These are phyloP conservation scores for Nakazawaea ernobii DNA, from an alignment of 805 yeast species.

Conservation along the genomic window DNA sequence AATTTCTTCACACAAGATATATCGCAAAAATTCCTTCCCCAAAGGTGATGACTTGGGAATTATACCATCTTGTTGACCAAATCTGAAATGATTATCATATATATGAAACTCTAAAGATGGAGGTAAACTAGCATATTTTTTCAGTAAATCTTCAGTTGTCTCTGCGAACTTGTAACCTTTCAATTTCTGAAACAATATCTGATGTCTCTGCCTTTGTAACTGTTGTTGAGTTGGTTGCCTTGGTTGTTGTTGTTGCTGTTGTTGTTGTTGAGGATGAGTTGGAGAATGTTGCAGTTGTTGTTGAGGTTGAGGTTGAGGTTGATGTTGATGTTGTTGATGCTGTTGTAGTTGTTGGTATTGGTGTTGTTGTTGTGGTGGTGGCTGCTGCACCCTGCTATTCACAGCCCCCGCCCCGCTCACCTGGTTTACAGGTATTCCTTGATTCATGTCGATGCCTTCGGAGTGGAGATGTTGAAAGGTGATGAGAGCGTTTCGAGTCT, in stretches of 20 bases:
- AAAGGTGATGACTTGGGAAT: constrained; percentile 77
- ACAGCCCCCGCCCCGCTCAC: constrained; percentile 1
- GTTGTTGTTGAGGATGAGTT: constrained; percentile 21
- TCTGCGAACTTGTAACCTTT: constrained; percentile 57
- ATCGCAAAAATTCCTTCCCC: constrained; percentile 72
- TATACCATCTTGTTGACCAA: constrained; percentile 84
- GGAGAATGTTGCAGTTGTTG: constrained; percentile 20
- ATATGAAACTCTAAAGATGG: constrained; percentile 87
- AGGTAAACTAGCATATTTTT: constrained; percentile 69
- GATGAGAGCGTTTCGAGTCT: not conserved
- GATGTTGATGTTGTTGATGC: constrained; percentile 12
- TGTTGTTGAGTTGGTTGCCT: constrained; percentile 36
- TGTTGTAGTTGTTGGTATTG: constrained; percentile 12
- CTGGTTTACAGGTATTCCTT: constrained; percentile 11
- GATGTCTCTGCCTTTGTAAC: constrained; percentile 29
- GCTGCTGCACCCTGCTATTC: not conserved
- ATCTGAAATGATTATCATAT: constrained; percentile 85
- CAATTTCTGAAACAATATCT: constrained; percentile 30
- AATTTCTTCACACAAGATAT: constrained; percentile 74
- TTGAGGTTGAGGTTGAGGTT: constrained; percentile 16
- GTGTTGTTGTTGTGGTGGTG: constrained; percentile 16
- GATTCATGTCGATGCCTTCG: constrained; percentile 3
- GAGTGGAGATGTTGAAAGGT: not conserved
- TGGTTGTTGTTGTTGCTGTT: constrained; percentile 26
- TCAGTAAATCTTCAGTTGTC: constrained; percentile 64